Conservation (phyloP, 371 early-diverging fungal species). For the Rhizopus microsporus region DNA sequence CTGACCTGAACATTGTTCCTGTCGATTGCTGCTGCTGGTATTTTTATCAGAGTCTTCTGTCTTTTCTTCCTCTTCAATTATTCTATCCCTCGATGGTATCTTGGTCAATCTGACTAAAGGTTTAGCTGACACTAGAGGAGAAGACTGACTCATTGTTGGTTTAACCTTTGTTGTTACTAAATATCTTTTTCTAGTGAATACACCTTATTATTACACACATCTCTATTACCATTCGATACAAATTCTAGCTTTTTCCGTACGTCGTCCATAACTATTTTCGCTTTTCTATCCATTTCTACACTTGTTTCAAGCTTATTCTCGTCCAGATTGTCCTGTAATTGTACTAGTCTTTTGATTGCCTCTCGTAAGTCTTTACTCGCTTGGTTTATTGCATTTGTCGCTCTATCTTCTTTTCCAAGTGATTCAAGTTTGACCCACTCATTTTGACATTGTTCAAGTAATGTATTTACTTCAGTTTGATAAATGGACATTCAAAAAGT, state of each 20-base stretch:
- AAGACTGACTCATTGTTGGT: constrained; percentile 24
- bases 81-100: constrained; percentile 16
- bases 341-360: constrained; percentile 29
- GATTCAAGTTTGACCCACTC: constrained; percentile 21
- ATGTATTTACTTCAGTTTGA: constrained; percentile 16
- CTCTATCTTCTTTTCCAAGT: constrained; percentile 12
- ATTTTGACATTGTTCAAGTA: constrained; percentile 20
- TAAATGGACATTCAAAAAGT: constrained; percentile 20
- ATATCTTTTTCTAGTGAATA: constrained; percentile 4
- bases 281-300: constrained; percentile 23
- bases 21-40: background rate
- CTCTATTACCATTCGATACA: constrained; percentile 23
- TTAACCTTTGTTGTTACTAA: constrained; percentile 11
- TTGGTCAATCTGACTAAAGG: too few relatives aligned
- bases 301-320: constrained; percentile 18
- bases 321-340: constrained; percentile 30
- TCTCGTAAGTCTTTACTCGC: constrained; percentile 24
- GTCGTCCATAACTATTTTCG: constrained; percentile 27
- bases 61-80: constrained; percentile 24
- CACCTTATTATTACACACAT: background rate
- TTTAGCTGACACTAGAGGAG: constrained; percentile 18
- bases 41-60: background rate
- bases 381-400: constrained; percentile 8
- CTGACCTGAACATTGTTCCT: background rate
- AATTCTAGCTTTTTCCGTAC: constrained; percentile 27